Base-by-base conservation (phyloP, 768 basidiomycete species). In the Pleurotus cornucopiae region DNA sequence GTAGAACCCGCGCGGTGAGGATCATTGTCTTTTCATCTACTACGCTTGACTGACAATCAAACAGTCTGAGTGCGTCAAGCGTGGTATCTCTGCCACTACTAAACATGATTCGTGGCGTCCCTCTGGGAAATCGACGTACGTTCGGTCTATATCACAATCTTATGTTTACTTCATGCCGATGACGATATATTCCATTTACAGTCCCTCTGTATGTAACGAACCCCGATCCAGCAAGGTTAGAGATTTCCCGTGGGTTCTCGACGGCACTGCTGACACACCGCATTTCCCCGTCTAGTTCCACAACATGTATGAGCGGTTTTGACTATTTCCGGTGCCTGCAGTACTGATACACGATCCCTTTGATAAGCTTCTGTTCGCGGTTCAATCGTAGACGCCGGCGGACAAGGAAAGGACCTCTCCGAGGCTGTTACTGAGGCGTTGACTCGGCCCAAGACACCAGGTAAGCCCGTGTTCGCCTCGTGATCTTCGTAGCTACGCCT, bases 41-140 rank as follows among this genome's bases (percentile, higher is more conserved):
- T 34, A 18, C 46, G 38, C 43, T 48, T 44, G 41, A 43, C 40
- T 58, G 62, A 51, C n/a, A 34, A 11, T 60, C 34, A 37, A 55
- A 48, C 58, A 77, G 77, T 21, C 74, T 75, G 52, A 74, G 76
- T 47, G 70, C 72, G 26, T 71, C 72, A 46, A 80, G 79, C 54
- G 79, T 81, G 34, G 75, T 75, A 61, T 79, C 77, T 12, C 67
- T 81, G n/a, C 79, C 79, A 20, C 68, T 75, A 55, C 67, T 81
- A 55, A 74, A 72, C 57, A 71, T 75, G 67, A 69, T 81, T 38
- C 69, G 77, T 38, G 71, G 72, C 55, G 79, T 81, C 13, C 79
- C 79, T 21, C 64, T 71, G 18, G 72, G 75, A 55, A 74, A 81
- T 67, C 74, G 77, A 65, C 61, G 78, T 78, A 57, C 41, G 74